phyloP scores from a whole-genome alignment of 306 rosid species.

The Ochetophila trinervis region DNA sequence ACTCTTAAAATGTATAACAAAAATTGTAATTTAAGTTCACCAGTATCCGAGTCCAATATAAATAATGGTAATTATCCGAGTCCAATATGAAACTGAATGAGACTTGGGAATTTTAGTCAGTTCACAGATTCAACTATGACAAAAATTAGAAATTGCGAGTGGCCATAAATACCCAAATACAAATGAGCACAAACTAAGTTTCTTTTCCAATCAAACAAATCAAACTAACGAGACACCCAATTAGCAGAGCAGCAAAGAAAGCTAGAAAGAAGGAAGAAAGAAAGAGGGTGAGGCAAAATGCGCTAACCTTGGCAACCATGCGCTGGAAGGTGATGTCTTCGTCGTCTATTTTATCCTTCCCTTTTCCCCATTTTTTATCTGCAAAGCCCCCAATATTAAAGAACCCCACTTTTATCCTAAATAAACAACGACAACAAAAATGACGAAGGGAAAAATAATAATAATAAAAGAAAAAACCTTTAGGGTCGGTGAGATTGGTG shows the following conservation, averaged over 20 bases:
- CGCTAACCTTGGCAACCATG: conserved; percentile 99
- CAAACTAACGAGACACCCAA: neutral
- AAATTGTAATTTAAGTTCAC: too few relatives aligned
- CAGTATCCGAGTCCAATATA: too few relatives aligned
- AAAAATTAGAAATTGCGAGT: too few relatives aligned
- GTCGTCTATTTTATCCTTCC: conserved; percentile 91
- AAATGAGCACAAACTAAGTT: too few relatives aligned
- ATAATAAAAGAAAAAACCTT: conserved; percentile 48
- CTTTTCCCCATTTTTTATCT: conserved; percentile 94
- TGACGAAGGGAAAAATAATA: neutral
- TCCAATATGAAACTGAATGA: too few relatives aligned
- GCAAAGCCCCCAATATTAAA: conserved; percentile 21
- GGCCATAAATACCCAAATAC: too few relatives aligned
- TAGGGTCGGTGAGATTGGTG: conserved; percentile 97
- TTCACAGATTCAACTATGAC: too few relatives aligned
- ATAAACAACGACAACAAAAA: neutral
- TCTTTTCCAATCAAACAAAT: neutral
- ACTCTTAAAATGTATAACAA: too few relatives aligned
- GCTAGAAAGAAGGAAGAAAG: neutral
- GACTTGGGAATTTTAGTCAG: too few relatives aligned
- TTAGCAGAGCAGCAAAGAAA: neutral
- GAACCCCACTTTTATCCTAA: neutral
- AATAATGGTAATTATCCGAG: too few relatives aligned
- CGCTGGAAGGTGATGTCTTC: conserved; percentile 97
- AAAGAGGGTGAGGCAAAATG: conserved; percentile 53